Evolutionary conservation across 2,329 filamentous ascomycete species (phyloP).

Genomic region (Xylaria sp.): DNA sequence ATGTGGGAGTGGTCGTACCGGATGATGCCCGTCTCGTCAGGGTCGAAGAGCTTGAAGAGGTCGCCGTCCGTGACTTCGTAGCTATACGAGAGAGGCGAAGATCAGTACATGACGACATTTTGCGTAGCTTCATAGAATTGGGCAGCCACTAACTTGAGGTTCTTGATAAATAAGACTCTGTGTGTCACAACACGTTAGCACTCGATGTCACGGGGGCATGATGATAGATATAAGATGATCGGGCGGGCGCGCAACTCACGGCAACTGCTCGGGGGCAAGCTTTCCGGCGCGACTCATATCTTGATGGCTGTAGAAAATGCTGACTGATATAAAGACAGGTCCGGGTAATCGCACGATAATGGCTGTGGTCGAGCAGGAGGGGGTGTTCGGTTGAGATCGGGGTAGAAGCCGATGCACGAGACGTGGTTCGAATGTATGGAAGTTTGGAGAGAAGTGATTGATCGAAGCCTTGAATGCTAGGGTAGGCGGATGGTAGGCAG

Average conservation of each 20-base stretch:
- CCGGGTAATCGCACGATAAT: slow-evolving; percentile 41
- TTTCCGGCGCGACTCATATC: slow-evolving; percentile 97
- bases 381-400: slow-evolving; percentile 40
- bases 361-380: slow-evolving; percentile 31
- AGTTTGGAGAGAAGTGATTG: slow-evolving; percentile 36
- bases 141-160: slow-evolving; percentile 80
- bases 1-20: slow-evolving; percentile 43
- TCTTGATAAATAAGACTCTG: slow-evolving; percentile 99
- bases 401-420: slow-evolving; percentile 39
- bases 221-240: not conserved
- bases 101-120: slow-evolving; percentile 14
- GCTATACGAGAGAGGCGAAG: slow-evolving; percentile 61
- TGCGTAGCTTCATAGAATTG: not conserved
- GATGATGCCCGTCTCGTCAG: slow-evolving; percentile 48
- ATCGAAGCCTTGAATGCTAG: slow-evolving; percentile 28
- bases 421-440: slow-evolving; percentile 34
- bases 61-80: slow-evolving; percentile 99
- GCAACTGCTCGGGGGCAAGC: slow-evolving; percentile 99
- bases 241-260: slow-evolving; percentile 67
- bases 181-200: slow-evolving; percentile 58
- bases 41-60: slow-evolving; percentile 93
- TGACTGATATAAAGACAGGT: slow-evolving; percentile 36
- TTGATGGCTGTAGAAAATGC: slow-evolving; percentile 60
- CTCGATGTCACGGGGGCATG: slow-evolving; percentile 29
- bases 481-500: not conserved